These are phyloP conservation scores for Penicillium atrosanguineum DNA, from an alignment of 495 filamentous ascomycete genomes.

Conservation along the genomic window DNA sequence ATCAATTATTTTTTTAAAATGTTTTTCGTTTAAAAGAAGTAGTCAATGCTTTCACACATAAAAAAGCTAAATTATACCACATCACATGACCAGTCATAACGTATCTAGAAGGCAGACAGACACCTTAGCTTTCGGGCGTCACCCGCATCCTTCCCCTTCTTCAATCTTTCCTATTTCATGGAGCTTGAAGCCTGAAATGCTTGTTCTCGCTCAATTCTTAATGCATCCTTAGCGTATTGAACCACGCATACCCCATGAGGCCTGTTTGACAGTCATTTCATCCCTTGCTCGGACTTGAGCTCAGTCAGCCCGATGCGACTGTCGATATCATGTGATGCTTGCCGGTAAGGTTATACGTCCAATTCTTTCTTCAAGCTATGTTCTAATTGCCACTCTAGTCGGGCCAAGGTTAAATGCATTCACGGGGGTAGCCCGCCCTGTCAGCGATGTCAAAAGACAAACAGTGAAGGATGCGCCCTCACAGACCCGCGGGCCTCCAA, in stretches of 20 bases:
- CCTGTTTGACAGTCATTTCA: not conserved
- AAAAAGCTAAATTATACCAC: not conserved
- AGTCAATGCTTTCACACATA: too few species aligned
- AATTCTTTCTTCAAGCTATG: not conserved
- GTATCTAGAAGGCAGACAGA: conserved; percentile 7
- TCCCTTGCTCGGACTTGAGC: not conserved
- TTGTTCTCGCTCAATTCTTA: not conserved
- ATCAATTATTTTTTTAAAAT: not conserved
- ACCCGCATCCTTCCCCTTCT: not conserved
- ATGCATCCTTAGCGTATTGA: not conserved
- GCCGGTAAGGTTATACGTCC: conserved; percentile 26
- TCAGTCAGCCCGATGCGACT: conserved; percentile 29
- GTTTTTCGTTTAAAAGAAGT: not conserved
- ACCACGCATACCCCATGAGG: not conserved
- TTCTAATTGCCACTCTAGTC: conserved; percentile 14
- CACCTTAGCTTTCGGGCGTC: conserved; percentile 14
- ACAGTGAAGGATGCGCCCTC: conserved; percentile 24
- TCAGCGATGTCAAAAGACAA: conserved; percentile 34
- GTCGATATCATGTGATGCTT: conserved; percentile 43
- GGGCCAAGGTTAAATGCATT: conserved; percentile 44
- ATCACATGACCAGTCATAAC: conserved; percentile 9
- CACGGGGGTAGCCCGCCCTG: conserved; percentile 42
- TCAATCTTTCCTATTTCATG: not conserved
- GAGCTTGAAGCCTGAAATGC: not conserved
- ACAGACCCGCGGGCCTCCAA: conserved; percentile 31